Percentiles rank a stretch among this genome's conserved stretches.
These are phyloP conservation scores for Tremella fuciformis DNA, from an alignment of 768 basidiomycete genomes.

Conservation along the genomic window DNA sequence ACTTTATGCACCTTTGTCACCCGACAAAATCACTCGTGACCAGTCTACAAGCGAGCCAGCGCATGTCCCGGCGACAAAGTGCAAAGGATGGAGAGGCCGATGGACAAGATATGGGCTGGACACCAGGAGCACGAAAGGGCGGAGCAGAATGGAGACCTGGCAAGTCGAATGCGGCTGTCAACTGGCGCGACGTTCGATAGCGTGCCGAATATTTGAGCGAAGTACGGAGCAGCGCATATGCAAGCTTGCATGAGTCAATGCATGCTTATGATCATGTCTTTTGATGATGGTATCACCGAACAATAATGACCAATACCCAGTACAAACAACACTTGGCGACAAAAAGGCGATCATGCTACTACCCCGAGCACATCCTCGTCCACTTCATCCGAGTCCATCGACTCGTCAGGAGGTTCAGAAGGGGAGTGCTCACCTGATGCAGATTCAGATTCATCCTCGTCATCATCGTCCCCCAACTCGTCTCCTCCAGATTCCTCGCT, in stretches of 20 bases:
- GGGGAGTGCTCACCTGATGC: conserved; percentile 2
- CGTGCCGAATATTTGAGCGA: too few relatives aligned
- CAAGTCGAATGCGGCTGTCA: conserved; percentile 16
- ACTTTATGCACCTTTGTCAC: conserved; percentile 94
- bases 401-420: neutral
- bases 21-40: conserved; percentile 80
- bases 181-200: conserved; percentile 4
- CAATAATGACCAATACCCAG: neutral
- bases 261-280: too few relatives aligned
- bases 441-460: conserved; percentile 7
- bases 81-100: conserved; percentile 13
- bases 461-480: conserved; percentile 26
- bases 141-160: conserved; percentile 24
- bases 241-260: too few relatives aligned
- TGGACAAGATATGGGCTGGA: conserved; percentile 38
- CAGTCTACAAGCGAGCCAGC: conserved; percentile 75
- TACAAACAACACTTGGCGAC: conserved; percentile 2
- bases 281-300: too few relatives aligned
- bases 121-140: conserved; percentile 28
- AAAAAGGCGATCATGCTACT: neutral
- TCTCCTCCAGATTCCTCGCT: conserved; percentile 21
- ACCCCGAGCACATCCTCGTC: conserved; percentile 17
- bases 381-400: conserved; percentile 11
- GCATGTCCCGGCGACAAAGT: conserved; percentile 54
- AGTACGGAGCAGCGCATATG: too few relatives aligned